Conservation (phyloP, 257 asterid species). For the Euphrasia confusa region DNA sequence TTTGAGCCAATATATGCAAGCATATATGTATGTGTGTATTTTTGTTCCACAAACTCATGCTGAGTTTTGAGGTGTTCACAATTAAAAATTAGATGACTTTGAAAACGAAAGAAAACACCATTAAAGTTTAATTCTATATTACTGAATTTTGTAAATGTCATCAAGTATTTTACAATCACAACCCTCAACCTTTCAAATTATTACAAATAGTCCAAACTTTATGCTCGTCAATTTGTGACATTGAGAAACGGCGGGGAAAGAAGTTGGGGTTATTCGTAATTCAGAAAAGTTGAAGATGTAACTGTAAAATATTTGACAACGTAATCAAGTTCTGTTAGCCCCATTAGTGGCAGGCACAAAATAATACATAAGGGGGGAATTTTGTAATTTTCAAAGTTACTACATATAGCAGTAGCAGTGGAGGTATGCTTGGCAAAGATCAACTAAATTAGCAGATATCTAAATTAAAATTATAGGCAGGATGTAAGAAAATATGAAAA, state of each 20-base stretch:
- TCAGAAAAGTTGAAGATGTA: not conserved
- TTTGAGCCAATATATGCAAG: not conserved
- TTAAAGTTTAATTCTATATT: not conserved
- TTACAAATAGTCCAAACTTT: not conserved
- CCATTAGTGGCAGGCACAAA: not conserved
- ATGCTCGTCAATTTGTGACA: too few relatives aligned
- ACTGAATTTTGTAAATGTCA: not conserved
- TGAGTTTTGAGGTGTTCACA: too few relatives aligned
- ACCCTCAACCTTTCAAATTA: not conserved
- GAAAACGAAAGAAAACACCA: not conserved
- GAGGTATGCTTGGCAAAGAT: not conserved
- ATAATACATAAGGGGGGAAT: not conserved
- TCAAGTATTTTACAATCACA: not conserved
- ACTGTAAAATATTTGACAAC: not conserved
- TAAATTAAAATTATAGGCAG: not conserved
- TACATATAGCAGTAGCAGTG: not conserved
- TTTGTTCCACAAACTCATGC: too few relatives aligned
- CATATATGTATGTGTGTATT: not conserved
- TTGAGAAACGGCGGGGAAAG: too few relatives aligned
- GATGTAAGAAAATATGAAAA: conserved; percentile 15
- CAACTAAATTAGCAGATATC: not conserved
- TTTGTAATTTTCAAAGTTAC: not conserved
- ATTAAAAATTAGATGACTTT: not conserved
- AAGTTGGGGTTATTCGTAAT: not conserved
- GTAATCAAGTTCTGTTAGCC: not conserved